Conservation (phyloP, 306 rosid genomes). For the Argentina anserina region DNA sequence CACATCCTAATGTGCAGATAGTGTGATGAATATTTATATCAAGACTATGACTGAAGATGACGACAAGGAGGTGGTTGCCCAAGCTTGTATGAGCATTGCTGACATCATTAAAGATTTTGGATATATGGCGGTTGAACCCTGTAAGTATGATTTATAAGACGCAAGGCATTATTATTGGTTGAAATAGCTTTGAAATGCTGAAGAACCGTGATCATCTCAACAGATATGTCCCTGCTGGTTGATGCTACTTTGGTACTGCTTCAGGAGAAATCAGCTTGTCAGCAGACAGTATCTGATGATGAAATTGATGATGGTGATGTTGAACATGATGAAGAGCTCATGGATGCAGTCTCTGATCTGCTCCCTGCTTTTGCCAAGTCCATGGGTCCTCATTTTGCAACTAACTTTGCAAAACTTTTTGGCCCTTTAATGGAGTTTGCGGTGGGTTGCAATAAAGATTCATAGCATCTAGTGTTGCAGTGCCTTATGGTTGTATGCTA, state of each 20-base stretch:
- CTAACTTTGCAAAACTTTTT: slow-evolving; percentile 75
- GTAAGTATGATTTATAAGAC: slow-evolving; percentile 42
- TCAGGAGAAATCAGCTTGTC: slow-evolving; percentile 86
- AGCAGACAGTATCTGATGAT: slow-evolving; percentile 68
- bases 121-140: slow-evolving; percentile 68
- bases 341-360: slow-evolving; percentile 97
- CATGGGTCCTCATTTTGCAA: slow-evolving; percentile 93
- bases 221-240: slow-evolving; percentile 67
- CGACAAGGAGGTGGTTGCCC: slow-evolving; percentile 95
- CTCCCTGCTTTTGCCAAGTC: slow-evolving; percentile 94
- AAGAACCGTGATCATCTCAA: slow-evolving; percentile 14
- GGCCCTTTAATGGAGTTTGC: slow-evolving; percentile 90
- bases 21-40: slow-evolving; percentile 70
- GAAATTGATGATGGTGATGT: slow-evolving; percentile 82
- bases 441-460: slow-evolving; percentile 44
- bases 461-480: background rate
- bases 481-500: background rate
- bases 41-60: slow-evolving; percentile 92
- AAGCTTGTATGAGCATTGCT: slow-evolving; percentile 82
- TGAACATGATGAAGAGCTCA: slow-evolving; percentile 80
- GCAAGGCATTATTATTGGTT: slow-evolving; percentile 5
- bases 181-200: slow-evolving; percentile 24
- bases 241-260: slow-evolving; percentile 76
- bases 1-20: slow-evolving; percentile 45
- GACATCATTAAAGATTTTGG: slow-evolving; percentile 89